Conservation (phyloP, 129 eudicot genomes). For the Oenanthe sinensis region DNA sequence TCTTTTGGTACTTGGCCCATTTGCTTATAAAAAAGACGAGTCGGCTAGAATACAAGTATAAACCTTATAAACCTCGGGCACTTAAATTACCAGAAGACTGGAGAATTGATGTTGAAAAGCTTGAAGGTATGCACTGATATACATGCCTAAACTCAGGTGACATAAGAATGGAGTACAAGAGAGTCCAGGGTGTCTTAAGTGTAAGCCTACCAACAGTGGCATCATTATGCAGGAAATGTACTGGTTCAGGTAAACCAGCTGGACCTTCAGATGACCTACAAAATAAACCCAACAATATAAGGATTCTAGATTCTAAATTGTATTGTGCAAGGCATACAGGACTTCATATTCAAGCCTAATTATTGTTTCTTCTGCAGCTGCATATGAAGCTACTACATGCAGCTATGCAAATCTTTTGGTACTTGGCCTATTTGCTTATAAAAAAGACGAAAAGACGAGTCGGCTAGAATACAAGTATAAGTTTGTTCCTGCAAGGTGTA, state of each 20-base stretch:
- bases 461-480: background rate
- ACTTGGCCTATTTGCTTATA: background rate
- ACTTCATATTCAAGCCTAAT: constrained; percentile 42
- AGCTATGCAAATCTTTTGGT: constrained; percentile 8
- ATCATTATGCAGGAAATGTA: background rate
- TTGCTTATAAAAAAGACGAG: background rate
- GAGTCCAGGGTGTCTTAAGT: too few relatives aligned
- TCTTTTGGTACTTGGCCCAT: background rate
- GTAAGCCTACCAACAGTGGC: background rate
- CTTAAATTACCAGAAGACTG: background rate
- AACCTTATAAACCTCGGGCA: too few relatives aligned
- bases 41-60: background rate
- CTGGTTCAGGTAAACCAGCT: background rate
- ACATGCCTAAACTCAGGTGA: too few relatives aligned
- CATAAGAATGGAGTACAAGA: too few relatives aligned
- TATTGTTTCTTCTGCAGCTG: constrained; percentile 49
- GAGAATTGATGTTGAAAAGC: background rate
- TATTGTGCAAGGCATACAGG: constrained; percentile 35
- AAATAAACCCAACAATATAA: background rate
- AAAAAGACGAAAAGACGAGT: background rate
- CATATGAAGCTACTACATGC: constrained; percentile 39
- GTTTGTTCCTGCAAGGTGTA: background rate
- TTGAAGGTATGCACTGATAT: background rate
- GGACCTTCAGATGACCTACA: background rate
- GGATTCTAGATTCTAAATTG: constrained; percentile 20